Evolutionary conservation across 768 basidiomycete species (phyloP).

Genomic region (Termitomyces bulborhizus): DNA sequence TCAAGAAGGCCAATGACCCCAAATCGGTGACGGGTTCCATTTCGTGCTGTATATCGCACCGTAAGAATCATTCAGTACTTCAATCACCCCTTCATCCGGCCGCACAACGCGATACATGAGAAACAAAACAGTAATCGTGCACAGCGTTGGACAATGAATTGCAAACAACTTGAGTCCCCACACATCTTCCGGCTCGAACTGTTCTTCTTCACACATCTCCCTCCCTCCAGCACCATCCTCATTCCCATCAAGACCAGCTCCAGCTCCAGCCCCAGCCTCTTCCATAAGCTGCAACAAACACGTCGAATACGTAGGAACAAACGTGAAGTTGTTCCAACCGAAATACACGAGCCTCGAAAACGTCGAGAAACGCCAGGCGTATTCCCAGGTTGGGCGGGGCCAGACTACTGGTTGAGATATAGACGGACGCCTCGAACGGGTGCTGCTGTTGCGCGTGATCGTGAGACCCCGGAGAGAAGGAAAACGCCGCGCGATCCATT

Average conservation of each 20-base stretch:
- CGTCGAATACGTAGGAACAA: neutral
- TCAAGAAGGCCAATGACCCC: neutral
- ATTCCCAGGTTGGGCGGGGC: constrained; percentile 3
- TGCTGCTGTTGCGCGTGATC: neutral
- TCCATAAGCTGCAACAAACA: neutral
- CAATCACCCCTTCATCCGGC: neutral
- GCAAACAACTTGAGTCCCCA: neutral
- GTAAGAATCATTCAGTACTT: neutral
- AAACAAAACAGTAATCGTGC: neutral
- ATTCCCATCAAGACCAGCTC: neutral
- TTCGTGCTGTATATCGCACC: neutral
- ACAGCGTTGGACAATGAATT: neutral
- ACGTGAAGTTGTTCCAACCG: neutral
- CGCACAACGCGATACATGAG: neutral
- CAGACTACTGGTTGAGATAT: neutral
- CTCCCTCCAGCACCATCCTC: neutral
- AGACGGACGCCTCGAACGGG: neutral
- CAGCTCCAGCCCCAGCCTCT: neutral
- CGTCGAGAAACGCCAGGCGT: neutral
- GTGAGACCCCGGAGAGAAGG: neutral
- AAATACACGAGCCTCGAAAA: neutral
- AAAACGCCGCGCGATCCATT: neutral
- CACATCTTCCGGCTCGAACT: neutral
- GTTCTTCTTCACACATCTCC: neutral
- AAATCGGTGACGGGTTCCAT: neutral